Conservation (phyloP, 1,139 yeast species). For the Suhomyces guaymorum region DNA sequence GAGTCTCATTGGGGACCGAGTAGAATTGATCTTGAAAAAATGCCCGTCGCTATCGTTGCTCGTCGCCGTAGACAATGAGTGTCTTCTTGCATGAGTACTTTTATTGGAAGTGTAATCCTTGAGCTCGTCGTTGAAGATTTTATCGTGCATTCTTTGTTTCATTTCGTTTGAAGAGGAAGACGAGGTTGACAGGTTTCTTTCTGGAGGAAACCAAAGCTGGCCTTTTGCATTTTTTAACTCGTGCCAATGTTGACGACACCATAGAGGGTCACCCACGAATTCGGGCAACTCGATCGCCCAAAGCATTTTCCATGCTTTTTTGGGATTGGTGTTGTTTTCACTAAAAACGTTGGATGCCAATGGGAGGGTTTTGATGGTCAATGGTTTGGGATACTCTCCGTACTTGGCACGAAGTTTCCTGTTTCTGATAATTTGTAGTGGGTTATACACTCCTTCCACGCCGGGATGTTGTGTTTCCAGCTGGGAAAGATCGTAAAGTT, state of each 20-base stretch:
- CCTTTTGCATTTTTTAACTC: conserved; percentile 58
- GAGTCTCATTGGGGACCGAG: conserved; percentile 10
- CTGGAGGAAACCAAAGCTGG: conserved; percentile 55
- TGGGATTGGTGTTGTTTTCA: conserved; percentile 31
- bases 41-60: conserved; percentile 13
- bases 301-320: conserved; percentile 36
- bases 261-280: conserved; percentile 56
- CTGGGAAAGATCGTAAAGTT: conserved; percentile 26
- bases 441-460: conserved; percentile 74
- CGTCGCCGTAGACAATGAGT: conserved; percentile 9
- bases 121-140: conserved; percentile 23
- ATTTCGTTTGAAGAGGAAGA: conserved; percentile 5
- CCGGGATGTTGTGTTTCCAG: conserved; percentile 35
- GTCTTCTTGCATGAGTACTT: conserved; percentile 8
- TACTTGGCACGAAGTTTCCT: conserved; percentile 54
- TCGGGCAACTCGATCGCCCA: conserved; percentile 78
- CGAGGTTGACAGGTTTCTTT: conserved; percentile 6
- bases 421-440: conserved; percentile 76
- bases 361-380: conserved; percentile 40
- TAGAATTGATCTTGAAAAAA: conserved; percentile 10
- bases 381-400: conserved; percentile 36
- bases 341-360: conserved; percentile 60
- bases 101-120: neutral
- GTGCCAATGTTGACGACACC: conserved; percentile 70
- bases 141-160: conserved; percentile 31